Percentiles rank a stretch among this genome's conserved stretches.
These are phyloP conservation scores for Populus tremula DNA, from an alignment of 345 rosid species.

Conservation along the genomic window DNA sequence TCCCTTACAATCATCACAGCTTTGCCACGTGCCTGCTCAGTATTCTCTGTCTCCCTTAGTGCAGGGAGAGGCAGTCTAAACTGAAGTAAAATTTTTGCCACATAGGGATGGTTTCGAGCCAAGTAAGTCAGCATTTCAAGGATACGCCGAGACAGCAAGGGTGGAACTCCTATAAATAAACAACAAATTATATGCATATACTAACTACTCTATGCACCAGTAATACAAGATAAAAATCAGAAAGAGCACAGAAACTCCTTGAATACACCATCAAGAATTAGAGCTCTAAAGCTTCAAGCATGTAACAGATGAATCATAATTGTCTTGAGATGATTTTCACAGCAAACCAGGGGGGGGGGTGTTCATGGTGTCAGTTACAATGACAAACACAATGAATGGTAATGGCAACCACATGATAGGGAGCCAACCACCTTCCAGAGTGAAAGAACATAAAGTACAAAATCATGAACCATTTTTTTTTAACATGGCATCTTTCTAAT, in stretches of 20 bases:
- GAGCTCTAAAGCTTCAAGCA: no score
- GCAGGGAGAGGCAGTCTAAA: constrained; percentile 52
- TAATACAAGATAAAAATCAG: neutral
- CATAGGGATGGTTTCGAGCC: constrained; percentile 78
- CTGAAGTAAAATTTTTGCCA: constrained; percentile 79
- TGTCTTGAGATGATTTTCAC: no score
- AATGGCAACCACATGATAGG: no score
- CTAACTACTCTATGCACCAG: neutral
- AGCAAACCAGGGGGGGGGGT: no score
- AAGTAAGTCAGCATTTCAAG: constrained; percentile 83
- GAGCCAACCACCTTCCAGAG: no score
- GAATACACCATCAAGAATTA: neutral
- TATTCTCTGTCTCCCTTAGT: constrained; percentile 29
- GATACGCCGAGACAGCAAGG: constrained; percentile 81
- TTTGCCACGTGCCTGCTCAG: constrained; percentile 61
- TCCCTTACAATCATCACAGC: constrained; percentile 55
- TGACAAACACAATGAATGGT: no score
- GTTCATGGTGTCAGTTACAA: no score
- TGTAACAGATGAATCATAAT: no score
- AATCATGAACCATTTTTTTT: no score
- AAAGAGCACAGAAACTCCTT: neutral
- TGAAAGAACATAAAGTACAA: no score
- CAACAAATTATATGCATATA: neutral
- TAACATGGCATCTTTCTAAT: no score
- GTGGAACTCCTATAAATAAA: constrained; percentile 70